These are phyloP conservation scores for Hymenoscyphus fructigenus DNA, from an alignment of 2,329 filamentous ascomycete species.

Conservation along the genomic window DNA sequence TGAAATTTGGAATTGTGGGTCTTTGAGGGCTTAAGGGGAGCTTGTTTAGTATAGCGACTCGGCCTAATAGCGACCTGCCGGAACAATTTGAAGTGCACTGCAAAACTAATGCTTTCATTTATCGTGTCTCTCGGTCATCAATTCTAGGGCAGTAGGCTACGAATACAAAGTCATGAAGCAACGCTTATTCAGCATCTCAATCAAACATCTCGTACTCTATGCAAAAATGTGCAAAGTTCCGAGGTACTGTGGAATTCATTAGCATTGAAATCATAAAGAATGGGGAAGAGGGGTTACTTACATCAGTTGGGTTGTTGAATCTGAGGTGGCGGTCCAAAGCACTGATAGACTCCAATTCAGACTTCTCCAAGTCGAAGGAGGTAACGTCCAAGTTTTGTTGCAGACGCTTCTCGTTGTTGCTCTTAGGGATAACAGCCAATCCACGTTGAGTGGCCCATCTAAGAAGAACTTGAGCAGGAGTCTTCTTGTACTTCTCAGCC, in stretches of 20 bases:
- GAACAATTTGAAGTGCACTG: background rate
- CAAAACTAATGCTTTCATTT: background rate
- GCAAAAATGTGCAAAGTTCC: constrained; percentile 53
- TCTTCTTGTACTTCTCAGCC: constrained; percentile 69
- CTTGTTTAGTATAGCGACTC: too few species aligned
- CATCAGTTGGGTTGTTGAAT: constrained; percentile 75
- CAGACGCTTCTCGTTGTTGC: constrained; percentile 56
- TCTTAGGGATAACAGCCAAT: constrained; percentile 81
- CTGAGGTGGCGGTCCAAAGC: constrained; percentile 64
- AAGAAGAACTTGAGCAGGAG: constrained; percentile 77
- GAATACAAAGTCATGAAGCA: constrained; percentile 6
- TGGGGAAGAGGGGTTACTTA: constrained; percentile 43
- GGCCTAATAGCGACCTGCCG: too few species aligned
- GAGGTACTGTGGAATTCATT: constrained; percentile 40
- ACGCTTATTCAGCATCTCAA: constrained; percentile 1
- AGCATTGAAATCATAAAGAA: constrained; percentile 5
- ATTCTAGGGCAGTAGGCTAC: background rate
- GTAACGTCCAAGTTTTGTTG: constrained; percentile 66
- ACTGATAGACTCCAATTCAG: constrained; percentile 67
- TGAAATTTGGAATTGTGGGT: too few species aligned
- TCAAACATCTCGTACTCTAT: constrained; percentile 34
- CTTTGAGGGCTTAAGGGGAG: too few species aligned
- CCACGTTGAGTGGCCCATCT: constrained; percentile 84
- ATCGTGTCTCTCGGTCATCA: background rate
- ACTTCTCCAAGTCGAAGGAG: constrained; percentile 62